Evolutionary conservation across 495 filamentous ascomycete genomes (phyloP), one percentile per base, ranked within the genome.

Genomic region (Apiosordaria backusii): DNA sequence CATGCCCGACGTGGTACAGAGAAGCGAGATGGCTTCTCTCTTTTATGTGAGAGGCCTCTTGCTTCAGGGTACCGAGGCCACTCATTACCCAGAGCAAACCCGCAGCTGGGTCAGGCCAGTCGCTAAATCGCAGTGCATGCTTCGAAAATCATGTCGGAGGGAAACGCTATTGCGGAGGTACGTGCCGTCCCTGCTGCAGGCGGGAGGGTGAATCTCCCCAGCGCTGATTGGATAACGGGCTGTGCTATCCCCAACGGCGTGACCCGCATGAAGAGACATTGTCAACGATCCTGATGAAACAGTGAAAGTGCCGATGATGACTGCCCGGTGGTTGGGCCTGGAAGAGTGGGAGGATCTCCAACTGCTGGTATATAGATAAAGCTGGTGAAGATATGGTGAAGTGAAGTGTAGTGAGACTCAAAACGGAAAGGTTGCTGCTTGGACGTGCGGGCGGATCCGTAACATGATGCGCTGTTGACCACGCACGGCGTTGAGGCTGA

Each of bases 401-500:
- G 35, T 13, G 9, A 10, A 29, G 7, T 29, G 27, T 4, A 15
- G 35, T 45, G 35, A 18, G 23, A 16, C 61, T 65, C 50, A 61
- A 65, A 66, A 15, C 27, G 65, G 59, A 52, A 66, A 61, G 64
- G 55, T 52, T 52, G 35, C 23, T 63, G 66, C 66, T 64, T 50
- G 66, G 64, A 19, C 4, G 59, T 55, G 55, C 72, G 72, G 72
- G 64, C 68, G 67, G 67, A 66, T 64, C 72, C 70, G 72, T 68
- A 52, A 23, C 58, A 61, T 62, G 67, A 65, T 52, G 71, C 65
- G 67, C 70, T 72, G 64, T 68, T 54, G 69, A 68, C 58, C 63
- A 65, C 57, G 59, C 22, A 45, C 58, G 23, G 53, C 59, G 52
- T 70, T 74, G 72, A 74, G 72, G 72, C 70, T 72, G 72, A 72